Conservation (phyloP, 148 eudicot genomes). For the Polygonum aviculare region DNA sequence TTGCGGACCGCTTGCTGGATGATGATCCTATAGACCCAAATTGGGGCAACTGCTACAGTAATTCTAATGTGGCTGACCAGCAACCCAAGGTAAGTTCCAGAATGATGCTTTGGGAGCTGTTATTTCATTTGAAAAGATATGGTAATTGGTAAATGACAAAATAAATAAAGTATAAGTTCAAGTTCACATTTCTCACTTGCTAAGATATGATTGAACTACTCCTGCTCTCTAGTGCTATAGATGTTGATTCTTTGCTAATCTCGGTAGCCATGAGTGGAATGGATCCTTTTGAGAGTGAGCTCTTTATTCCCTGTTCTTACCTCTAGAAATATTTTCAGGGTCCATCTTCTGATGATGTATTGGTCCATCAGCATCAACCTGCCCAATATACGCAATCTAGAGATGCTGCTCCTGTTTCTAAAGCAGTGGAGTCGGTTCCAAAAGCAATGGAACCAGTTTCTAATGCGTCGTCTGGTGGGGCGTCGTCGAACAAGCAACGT, state of each 20-base stretch:
- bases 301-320: background rate
- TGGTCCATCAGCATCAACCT: slow-evolving; percentile 9
- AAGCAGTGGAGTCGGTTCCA: background rate
- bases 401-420: background rate
- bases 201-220: background rate
- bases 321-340: background rate
- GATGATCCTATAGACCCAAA: slow-evolving; percentile 5
- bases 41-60: slow-evolving; percentile 6
- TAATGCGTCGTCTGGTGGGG: background rate
- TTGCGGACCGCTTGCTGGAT: slow-evolving; percentile 5
- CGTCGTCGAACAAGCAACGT: slow-evolving; percentile 24
- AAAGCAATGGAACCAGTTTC: slow-evolving; percentile 6
- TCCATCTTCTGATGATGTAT: background rate
- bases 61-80: slow-evolving; percentile 6
- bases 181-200: background rate
- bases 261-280: background rate
- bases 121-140: background rate
- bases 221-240: background rate
- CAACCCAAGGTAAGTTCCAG: slow-evolving; percentile 5
- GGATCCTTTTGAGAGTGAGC: background rate
- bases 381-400: slow-evolving; percentile 1
- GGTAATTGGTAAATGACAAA: background rate
- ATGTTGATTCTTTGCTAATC: background rate
- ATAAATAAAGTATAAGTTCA: background rate
- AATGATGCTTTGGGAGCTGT: background rate